Evolutionary conservation across 306 rosid genomes (phyloP), one percentile per base, ranked within the genome.

Genomic region (Vicia faba): DNA sequence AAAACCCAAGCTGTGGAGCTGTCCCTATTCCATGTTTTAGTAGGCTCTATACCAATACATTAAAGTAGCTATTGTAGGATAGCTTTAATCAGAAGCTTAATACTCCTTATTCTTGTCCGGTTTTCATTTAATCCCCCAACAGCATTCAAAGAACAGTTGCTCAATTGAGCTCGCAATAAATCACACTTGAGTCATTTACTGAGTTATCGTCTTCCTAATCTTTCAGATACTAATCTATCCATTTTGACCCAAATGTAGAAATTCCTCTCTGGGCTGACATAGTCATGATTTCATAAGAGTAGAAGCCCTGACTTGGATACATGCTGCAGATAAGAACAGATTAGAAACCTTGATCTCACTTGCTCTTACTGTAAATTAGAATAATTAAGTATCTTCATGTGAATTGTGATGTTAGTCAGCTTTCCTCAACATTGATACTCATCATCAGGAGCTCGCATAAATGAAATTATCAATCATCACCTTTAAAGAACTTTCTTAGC

Each of bases 181-280:
- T 25, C 44, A 55, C 18, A n/a, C 6, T 54, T 51, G 7, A 43
- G 58, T 28, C 31, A 48, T 58, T 64, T 54, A 29, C 75, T 28
- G 15, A 48, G 49, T 64, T 54, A 19, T 61, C 53, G 11, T 57
- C 56, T 65, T 64, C 51, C 43, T 16, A 19, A 65, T 62, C 43
- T 49, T 72, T 53, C 13, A 8, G 33, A 31, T 25, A 25, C 59
- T 23, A 53, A 53, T 5, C 7, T 46, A 48, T 15, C 54, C 59
- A 20, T 60, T n/a, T 63, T n/a, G 71, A 25, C 29, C 23, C 46
- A 1, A 19, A 20, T 43, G 33, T 50, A 66, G 40, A 61, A 50
- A 39, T 40, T 54, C 28, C 45, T 8, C 39, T 75, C 15, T 50
- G 49, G 57, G n/a, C 8, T 59, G 41, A 61, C 23, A 58, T 53